These are phyloP conservation scores for Phellinidium pouzarii DNA, from an alignment of 1,284 basidiomycete species.

Conservation along the genomic window DNA sequence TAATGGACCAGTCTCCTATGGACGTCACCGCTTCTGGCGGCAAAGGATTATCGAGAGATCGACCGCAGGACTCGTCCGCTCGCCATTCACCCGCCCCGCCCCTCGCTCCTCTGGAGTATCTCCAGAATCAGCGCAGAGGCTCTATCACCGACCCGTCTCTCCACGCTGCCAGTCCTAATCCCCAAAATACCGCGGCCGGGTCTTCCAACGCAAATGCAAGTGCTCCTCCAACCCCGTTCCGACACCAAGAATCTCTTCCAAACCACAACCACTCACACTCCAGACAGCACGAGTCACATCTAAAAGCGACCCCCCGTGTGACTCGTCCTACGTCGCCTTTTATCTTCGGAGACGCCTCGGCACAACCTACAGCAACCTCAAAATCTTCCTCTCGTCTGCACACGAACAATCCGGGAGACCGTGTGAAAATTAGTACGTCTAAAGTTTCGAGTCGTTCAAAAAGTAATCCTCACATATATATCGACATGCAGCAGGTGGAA, in stretches of 20 bases:
- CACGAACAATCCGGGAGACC: conserved; percentile 6
- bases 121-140: conserved; percentile 70
- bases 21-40: conserved; percentile 10
- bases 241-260: conserved; percentile 27
- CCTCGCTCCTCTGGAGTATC: conserved; percentile 66
- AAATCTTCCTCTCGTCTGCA: conserved; percentile 48
- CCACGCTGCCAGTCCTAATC: conserved; percentile 44
- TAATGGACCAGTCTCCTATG: conserved; percentile 18
- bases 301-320: conserved; percentile 32
- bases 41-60: conserved; percentile 18
- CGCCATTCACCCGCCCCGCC: conserved; percentile 38
- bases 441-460: conserved; percentile 23
- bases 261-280: conserved; percentile 25
- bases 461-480: conserved; percentile 5
- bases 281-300: conserved; percentile 28
- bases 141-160: conserved; percentile 76
- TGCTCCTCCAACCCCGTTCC: conserved; percentile 23
- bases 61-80: conserved; percentile 30
- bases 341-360: conserved; percentile 58
- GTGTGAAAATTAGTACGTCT: conserved; percentile 22
- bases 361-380: conserved; percentile 35
- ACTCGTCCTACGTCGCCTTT: conserved; percentile 61
- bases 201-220: conserved; percentile 9
- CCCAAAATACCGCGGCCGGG: conserved; percentile 22
- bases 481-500: conserved; percentile 7